Percentiles rank a stretch among this genome's conserved stretches.
Conservation (phyloP, 345 rosid genomes). For the Psidium guajava region DNA sequence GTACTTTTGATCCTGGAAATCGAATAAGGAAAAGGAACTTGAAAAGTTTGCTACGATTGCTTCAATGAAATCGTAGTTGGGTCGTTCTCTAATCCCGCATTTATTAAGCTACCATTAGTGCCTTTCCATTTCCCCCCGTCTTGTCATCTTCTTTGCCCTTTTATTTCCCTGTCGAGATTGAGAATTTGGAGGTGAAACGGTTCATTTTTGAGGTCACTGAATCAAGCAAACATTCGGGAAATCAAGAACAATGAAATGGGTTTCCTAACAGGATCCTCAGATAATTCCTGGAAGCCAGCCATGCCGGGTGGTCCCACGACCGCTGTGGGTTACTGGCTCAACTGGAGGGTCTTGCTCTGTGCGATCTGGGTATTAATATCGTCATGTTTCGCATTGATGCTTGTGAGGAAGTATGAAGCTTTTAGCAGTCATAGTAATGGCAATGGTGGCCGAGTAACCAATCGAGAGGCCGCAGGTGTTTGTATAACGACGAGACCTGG, state of each 20-base stretch:
- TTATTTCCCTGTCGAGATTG: not conserved
- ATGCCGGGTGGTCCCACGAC: constrained; percentile 51
- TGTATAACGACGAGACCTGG: constrained; percentile 79
- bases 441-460: constrained; percentile 6
- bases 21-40: not conserved
- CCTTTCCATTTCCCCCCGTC: not conserved
- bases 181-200: not conserved
- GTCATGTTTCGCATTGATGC: constrained; percentile 21
- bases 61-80: not conserved
- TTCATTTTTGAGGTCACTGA: not conserved
- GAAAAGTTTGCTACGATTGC: not conserved
- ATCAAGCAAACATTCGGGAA: not conserved
- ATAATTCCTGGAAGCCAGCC: constrained; percentile 51
- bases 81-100: not conserved
- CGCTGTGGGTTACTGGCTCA: constrained; percentile 63
- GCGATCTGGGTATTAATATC: constrained; percentile 39
- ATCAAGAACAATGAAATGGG: constrained; percentile 18
- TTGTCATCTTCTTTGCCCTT: not conserved
- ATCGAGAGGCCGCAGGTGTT: constrained; percentile 32
- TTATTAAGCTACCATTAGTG: not conserved
- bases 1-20: not conserved
- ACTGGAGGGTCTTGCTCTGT: constrained; percentile 86
- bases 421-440: not conserved
- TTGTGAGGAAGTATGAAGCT: constrained; percentile 62
- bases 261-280: constrained; percentile 23